phyloP scores from a whole-genome alignment of 805 yeast species.

The Wickerhamiella parazyma region DNA sequence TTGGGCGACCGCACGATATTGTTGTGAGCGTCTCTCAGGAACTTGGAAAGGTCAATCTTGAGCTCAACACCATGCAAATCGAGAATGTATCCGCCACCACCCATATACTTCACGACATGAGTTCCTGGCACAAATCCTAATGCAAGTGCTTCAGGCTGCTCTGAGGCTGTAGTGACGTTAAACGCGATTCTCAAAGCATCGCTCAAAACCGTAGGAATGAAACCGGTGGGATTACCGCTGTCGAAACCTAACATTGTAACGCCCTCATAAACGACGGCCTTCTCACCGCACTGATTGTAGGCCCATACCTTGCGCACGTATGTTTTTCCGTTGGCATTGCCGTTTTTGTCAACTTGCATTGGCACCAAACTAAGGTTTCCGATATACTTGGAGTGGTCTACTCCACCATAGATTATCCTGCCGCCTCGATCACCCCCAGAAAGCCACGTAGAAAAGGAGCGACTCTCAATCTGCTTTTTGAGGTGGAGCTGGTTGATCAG shows the following conservation, averaged over 20 bases:
- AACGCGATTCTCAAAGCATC: slow-evolving; percentile 20
- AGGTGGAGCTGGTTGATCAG: not conserved
- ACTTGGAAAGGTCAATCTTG: slow-evolving; percentile 14
- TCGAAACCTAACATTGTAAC: slow-evolving; percentile 13
- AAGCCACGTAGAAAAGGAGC: slow-evolving; percentile 37
- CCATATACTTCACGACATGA: not conserved
- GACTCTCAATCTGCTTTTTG: slow-evolving; percentile 23
- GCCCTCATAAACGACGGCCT: not conserved
- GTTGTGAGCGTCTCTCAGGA: slow-evolving; percentile 14
- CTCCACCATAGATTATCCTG: slow-evolving; percentile 34
- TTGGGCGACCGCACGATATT: no score
- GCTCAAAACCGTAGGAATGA: slow-evolving; percentile 15
- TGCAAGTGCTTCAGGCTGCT: not conserved
- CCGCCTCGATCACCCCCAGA: slow-evolving; percentile 28
- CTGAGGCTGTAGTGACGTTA: slow-evolving; percentile 21
- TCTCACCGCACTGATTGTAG: not conserved
- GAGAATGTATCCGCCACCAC: not conserved
- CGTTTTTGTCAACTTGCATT: slow-evolving; percentile 13
- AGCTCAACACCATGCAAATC: slow-evolving; percentile 5
- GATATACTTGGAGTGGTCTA: slow-evolving; percentile 30
- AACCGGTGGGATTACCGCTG: slow-evolving; percentile 16
- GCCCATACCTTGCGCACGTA: not conserved
- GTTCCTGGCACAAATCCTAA: not conserved
- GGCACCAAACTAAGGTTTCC: slow-evolving; percentile 29
- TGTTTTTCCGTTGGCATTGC: not conserved